Evolutionary conservation across 31 red algal genomes (phyloP).

Genomic region (Asparagopsis taxiformis): DNA sequence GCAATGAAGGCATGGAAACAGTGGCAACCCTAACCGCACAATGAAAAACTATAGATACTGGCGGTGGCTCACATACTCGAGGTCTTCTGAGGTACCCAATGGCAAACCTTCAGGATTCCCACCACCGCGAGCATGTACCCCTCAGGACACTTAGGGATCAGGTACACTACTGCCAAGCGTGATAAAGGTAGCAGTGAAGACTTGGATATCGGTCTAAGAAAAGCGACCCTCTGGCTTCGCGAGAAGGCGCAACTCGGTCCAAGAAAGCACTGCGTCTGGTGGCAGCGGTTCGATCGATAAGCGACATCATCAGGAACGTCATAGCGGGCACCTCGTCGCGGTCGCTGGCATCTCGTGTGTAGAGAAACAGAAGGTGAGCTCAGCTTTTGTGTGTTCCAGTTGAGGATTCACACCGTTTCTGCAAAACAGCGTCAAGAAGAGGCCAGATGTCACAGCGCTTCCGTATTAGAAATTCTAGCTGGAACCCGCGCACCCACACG

Average conservation of each 20-base stretch:
- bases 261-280: constrained; percentile 53
- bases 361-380: no score
- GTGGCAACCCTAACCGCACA: neutral
- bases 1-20: neutral
- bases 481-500: no score
- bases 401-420: no score
- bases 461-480: no score
- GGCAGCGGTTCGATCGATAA: constrained; percentile 43
- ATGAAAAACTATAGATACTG: constrained; percentile 13
- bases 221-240: constrained; percentile 27
- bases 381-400: no score
- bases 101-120: no score
- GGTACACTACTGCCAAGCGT: neutral
- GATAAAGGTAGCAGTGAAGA: constrained; percentile 20
- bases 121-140: no score
- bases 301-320: constrained; percentile 18
- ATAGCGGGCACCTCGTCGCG: constrained; percentile 16
- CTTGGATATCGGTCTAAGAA: constrained; percentile 40
- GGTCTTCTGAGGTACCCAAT: neutral
- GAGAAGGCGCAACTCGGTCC: constrained; percentile 43
- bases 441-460: no score
- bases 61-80: no score
- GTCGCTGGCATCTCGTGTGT: neutral
- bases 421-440: no score
- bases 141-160: neutral